Conservation (phyloP, 2,329 filamentous ascomycete genomes). For the Claviceps arundinis region DNA sequence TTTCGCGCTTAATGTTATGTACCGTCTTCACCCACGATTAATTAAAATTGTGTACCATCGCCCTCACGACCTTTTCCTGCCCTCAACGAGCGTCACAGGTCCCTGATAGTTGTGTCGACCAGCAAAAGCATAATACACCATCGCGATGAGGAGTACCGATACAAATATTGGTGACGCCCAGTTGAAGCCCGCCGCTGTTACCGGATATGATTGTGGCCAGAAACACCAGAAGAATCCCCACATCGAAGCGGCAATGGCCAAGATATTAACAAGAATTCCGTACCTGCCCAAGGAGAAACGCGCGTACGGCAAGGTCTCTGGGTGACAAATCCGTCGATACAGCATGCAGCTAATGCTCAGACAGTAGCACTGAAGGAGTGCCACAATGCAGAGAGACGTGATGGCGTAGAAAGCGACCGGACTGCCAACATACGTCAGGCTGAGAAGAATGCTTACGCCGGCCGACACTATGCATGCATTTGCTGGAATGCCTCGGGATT, state of each 20-base stretch:
- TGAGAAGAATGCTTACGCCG: slow-evolving; percentile 2
- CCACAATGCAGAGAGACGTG: slow-evolving; percentile 7
- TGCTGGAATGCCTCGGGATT: slow-evolving; percentile 4
- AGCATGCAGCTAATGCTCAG: slow-evolving; percentile 9
- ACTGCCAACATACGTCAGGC: slow-evolving; percentile 9
- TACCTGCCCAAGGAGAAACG: slow-evolving; percentile 7
- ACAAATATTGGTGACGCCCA: slow-evolving; percentile 7
- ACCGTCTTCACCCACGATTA: too few species aligned
- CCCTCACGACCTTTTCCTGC: slow-evolving; percentile 1
- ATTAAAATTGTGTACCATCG: neutral
- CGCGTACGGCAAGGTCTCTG: slow-evolving; percentile 6
- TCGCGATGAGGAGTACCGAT: slow-evolving; percentile 1
- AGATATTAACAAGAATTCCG: slow-evolving; percentile 6
- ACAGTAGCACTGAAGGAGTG: slow-evolving; percentile 8
- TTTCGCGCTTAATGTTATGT: too few species aligned
- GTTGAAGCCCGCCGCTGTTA: slow-evolving; percentile 6
- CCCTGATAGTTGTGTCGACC: slow-evolving; percentile 6
- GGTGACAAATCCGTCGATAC: slow-evolving; percentile 6
- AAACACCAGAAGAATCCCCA: slow-evolving; percentile 10
- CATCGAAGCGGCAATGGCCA: slow-evolving; percentile 3
- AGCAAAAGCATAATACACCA: slow-evolving; percentile 4
- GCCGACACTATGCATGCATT: slow-evolving; percentile 7
- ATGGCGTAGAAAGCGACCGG: slow-evolving; percentile 10
- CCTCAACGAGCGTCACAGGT: slow-evolving; percentile 6
- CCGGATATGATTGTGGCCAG: slow-evolving; percentile 7